phyloP scores from a whole-genome alignment of 352 stramenopile species.

The Globisporangium nodosum region DNA sequence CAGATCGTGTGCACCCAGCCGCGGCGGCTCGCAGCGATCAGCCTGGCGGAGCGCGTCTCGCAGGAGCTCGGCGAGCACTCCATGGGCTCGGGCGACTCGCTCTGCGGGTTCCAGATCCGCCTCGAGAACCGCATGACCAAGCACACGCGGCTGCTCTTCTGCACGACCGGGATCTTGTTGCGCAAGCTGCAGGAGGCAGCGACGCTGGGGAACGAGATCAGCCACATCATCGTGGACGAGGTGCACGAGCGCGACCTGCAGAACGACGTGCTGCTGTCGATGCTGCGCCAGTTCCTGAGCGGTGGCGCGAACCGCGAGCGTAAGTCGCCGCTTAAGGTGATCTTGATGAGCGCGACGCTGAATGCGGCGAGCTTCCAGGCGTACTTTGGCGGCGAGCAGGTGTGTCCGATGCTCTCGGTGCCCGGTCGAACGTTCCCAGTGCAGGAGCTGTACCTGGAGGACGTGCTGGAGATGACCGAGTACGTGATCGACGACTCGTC shows the following conservation, averaged over 20 bases:
- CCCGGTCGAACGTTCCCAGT: slow-evolving; percentile 96
- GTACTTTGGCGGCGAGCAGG: slow-evolving; percentile 89
- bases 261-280: slow-evolving; percentile 89
- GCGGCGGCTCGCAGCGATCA: slow-evolving; percentile 94
- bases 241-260: slow-evolving; percentile 95
- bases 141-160: slow-evolving; percentile 91
- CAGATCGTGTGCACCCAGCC: slow-evolving; percentile 97
- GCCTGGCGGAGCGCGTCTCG: slow-evolving; percentile 91
- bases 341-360: slow-evolving; percentile 97
- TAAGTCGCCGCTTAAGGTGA: slow-evolving; percentile 84
- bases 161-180: slow-evolving; percentile 94
- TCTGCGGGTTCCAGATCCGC: slow-evolving; percentile 92
- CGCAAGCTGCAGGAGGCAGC: slow-evolving; percentile 85
- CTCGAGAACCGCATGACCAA: slow-evolving; percentile 85
- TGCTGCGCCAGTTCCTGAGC: slow-evolving; percentile 83
- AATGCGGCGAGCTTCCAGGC: slow-evolving; percentile 93
- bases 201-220: slow-evolving; percentile 81
- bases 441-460: slow-evolving; percentile 94
- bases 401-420: slow-evolving; percentile 86
- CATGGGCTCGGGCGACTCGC: slow-evolving; percentile 47
- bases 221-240: slow-evolving; percentile 98
- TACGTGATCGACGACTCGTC: slow-evolving; percentile 82
- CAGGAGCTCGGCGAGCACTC: slow-evolving; percentile 87
- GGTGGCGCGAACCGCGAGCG: slow-evolving; percentile 35
- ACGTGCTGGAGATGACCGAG: slow-evolving; percentile 85